Evolutionary conservation across 1,284 basidiomycete species (phyloP), one percentile per base, ranked within the genome.

Genomic region (Hypsizygus ulmarius): DNA sequence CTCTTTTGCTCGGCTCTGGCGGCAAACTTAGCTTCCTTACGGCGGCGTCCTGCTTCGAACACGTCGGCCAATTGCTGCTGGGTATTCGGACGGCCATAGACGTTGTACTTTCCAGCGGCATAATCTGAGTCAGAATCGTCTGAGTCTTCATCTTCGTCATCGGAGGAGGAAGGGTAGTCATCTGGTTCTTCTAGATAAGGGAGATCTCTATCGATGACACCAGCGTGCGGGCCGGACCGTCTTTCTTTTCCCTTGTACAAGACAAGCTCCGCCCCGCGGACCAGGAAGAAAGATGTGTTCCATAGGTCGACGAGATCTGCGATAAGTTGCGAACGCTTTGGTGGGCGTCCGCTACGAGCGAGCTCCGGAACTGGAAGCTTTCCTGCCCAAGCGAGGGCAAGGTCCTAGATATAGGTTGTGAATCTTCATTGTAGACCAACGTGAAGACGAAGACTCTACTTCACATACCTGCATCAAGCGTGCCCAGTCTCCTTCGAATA

Each of bases 211-310:
- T 88, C 84, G 29, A 79, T 58, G 0, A 66, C 57, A 33, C 86
- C 85, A 0, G 70, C 67, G 32, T 67, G 65, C 6, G 71, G 69
- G 1, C 88, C 88, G 18, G 87, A 83, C 52, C 83, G 81, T 34
- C 84, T 79, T 64, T 87, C 81, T 36, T 76, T 78, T 37, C 88
- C 88, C 62, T 82, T 87, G 72, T 81, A 90, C 9, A 91, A 70
- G 27, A 87, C 74, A 40, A 87, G 66, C 58, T 91, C 88, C 29
- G 86, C 77, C 14, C 82, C 81, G 40, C 88, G 84, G 25, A 74
- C 67, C 48, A 76, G 61, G 72, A 89, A 89, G 69, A 89, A 91
- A 10, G 76, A 78, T 37, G 66, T 63, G 62, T 90, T 90, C 88
- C 88, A 91, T 28, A 87, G 70, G 53, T 88, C 81, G 53, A 90